Percentiles rank a stretch among this genome's conserved stretches.
Evolutionary conservation across 805 yeast species (phyloP).

Genomic region (Metschnikowia lachancei): DNA sequence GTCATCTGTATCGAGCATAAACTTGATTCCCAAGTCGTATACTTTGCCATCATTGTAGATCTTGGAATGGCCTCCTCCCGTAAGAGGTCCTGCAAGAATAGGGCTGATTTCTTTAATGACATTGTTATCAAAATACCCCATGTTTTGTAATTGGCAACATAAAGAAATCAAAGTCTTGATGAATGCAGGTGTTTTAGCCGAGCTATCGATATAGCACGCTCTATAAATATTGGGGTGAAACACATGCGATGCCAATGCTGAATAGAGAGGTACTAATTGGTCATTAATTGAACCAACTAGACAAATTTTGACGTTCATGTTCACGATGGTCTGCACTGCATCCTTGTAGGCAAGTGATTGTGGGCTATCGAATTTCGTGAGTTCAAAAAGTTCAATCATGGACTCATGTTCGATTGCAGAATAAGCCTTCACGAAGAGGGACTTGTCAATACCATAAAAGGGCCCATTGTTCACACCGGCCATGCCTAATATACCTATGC

Average conservation of each 20-base stretch:
- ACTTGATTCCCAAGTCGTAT: slow-evolving; percentile 73
- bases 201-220: slow-evolving; percentile 85
- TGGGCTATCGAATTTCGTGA: slow-evolving; percentile 70
- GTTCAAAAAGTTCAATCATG: slow-evolving; percentile 79
- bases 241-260: slow-evolving; percentile 77
- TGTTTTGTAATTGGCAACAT: slow-evolving; percentile 69
- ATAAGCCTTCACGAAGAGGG: slow-evolving; percentile 79
- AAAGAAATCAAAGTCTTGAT: slow-evolving; percentile 70
- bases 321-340: slow-evolving; percentile 60
- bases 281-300: slow-evolving; percentile 90
- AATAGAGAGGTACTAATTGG: slow-evolving; percentile 89
- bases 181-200: slow-evolving; percentile 75
- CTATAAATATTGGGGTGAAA: slow-evolving; percentile 87
- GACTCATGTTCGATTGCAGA: slow-evolving; percentile 89
- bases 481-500: slow-evolving; percentile 81
- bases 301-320: slow-evolving; percentile 70
- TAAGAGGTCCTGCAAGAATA: slow-evolving; percentile 72
- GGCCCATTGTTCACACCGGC: slow-evolving; percentile 97
- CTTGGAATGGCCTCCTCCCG: slow-evolving; percentile 93
- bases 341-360: slow-evolving; percentile 72
- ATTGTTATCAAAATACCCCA: slow-evolving; percentile 82
- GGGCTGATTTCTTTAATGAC: slow-evolving; percentile 77
- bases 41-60: slow-evolving; percentile 84
- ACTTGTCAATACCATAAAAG: slow-evolving; percentile 83
- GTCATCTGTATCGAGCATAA: slow-evolving; percentile 72